Conservation (phyloP, 768 basidiomycete genomes). For the Lactifluus piperatus region DNA sequence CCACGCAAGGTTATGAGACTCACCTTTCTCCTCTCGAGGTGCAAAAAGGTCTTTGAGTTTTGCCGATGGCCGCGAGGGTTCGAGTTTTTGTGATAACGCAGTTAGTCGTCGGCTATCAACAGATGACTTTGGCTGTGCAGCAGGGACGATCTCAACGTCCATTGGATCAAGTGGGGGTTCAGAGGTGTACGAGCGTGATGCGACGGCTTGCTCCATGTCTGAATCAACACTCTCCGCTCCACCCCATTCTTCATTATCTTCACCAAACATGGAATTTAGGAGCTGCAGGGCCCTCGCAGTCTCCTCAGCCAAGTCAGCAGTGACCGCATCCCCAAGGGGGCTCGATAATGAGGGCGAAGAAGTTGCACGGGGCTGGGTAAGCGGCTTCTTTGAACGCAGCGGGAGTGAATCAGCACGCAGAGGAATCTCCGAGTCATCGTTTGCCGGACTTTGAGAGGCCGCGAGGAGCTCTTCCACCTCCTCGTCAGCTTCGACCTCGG, state of each 20-base stretch:
- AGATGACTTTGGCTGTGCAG: neutral
- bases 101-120: neutral
- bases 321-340: conserved; percentile 2
- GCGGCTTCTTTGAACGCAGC: neutral
- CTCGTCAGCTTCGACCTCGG: conserved; percentile 5
- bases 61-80: neutral
- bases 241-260: conserved; percentile 44
- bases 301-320: conserved; percentile 33
- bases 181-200: conserved; percentile 16
- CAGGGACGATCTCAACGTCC: conserved; percentile 17
- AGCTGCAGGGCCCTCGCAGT: conserved; percentile 40
- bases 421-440: neutral
- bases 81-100: neutral
- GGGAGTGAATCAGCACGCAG: neutral
- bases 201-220: conserved; percentile 41
- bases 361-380: neutral
- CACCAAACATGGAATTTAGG: conserved; percentile 45
- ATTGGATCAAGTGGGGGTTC: conserved; percentile 25
- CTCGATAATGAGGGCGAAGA: neutral
- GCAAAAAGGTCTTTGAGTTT: conserved; percentile 70
- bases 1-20: conserved; percentile 12
- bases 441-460: conserved; percentile 13
- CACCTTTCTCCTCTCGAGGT: conserved; percentile 58
- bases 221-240: conserved; percentile 50
- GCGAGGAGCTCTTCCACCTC: conserved; percentile 17